Conservation (phyloP, 2,329 filamentous ascomycete genomes). For the Lecanicillium sp. region DNA sequence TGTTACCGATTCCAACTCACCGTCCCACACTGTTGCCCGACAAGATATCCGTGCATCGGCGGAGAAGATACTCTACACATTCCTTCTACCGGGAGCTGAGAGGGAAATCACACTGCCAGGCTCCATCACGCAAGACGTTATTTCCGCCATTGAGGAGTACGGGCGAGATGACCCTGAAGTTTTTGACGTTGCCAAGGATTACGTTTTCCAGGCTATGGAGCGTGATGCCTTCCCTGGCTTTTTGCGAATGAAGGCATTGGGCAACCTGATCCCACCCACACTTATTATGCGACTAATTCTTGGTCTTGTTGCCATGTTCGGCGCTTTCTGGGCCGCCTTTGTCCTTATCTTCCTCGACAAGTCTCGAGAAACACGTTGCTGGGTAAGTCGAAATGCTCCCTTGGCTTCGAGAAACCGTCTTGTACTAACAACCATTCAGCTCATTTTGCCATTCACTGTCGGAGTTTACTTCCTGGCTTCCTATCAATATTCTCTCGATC, state of each 20-base stretch:
- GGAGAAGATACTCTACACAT: slow-evolving; percentile 98
- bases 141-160: slow-evolving; percentile 78
- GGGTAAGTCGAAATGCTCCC: slow-evolving; percentile 51
- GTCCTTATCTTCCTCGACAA: slow-evolving; percentile 86
- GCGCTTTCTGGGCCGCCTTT: slow-evolving; percentile 88
- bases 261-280: slow-evolving; percentile 88
- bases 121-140: slow-evolving; percentile 78
- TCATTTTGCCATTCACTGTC: slow-evolving; percentile 83
- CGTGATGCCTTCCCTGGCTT: slow-evolving; percentile 98
- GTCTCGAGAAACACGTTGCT: slow-evolving; percentile 65
- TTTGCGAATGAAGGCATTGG: slow-evolving; percentile 85
- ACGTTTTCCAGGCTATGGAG: slow-evolving; percentile 99
- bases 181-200: slow-evolving; percentile 96
- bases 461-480: slow-evolving; percentile 83
- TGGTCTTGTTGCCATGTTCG: slow-evolving; percentile 80
- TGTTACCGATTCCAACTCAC: slow-evolving; percentile 70
- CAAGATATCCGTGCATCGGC: slow-evolving; percentile 88
- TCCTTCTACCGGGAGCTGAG: slow-evolving; percentile 87
- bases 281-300: slow-evolving; percentile 79
- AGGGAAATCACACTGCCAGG: slow-evolving; percentile 91
- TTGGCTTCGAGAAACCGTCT: background rate
- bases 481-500: slow-evolving; percentile 93
- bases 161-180: slow-evolving; percentile 94
- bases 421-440: slow-evolving; percentile 19
- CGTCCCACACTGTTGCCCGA: slow-evolving; percentile 74